Conservation (phyloP, 331 rosid species). For the Malus hybrid region DNA sequence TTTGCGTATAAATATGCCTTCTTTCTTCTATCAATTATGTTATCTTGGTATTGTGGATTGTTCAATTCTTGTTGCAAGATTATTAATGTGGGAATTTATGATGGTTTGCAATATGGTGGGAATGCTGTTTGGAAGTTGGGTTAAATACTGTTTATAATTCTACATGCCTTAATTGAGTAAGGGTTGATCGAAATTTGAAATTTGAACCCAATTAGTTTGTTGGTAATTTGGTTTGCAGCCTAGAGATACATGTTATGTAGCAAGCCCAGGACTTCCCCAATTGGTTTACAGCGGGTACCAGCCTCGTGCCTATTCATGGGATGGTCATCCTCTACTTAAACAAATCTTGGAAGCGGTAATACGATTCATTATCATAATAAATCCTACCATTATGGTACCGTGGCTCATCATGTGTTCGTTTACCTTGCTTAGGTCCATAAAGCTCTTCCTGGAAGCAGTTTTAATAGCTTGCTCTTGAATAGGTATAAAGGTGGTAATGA, state of each 20-base stretch:
- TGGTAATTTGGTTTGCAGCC: conserved; percentile 44
- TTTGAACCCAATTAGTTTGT: background rate
- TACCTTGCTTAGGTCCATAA: conserved; percentile 58
- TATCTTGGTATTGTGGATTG: background rate
- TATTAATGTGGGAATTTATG: background rate
- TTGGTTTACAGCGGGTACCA: conserved; percentile 78
- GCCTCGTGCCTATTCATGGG: conserved; percentile 80
- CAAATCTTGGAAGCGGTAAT: conserved; percentile 72
- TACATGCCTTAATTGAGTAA: background rate
- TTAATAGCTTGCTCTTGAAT: conserved; percentile 82
- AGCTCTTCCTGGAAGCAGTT: conserved; percentile 85
- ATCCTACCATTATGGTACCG: background rate
- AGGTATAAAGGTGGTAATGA: conserved; percentile 84
- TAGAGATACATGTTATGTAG: conserved; percentile 83
- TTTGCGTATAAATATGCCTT: background rate
- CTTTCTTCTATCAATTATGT: background rate
- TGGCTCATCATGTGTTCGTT: background rate
- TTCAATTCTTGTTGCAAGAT: background rate
- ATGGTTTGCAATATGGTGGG: background rate
- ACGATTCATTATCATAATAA: background rate
- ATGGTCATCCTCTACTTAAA: conserved; percentile 68
- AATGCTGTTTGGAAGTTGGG: background rate
- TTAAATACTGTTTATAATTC: background rate
- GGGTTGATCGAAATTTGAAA: background rate
- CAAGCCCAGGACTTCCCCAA: conserved; percentile 64